phyloP scores from a whole-genome alignment of 306 rosid genomes.

The Cucumis cinereus region DNA sequence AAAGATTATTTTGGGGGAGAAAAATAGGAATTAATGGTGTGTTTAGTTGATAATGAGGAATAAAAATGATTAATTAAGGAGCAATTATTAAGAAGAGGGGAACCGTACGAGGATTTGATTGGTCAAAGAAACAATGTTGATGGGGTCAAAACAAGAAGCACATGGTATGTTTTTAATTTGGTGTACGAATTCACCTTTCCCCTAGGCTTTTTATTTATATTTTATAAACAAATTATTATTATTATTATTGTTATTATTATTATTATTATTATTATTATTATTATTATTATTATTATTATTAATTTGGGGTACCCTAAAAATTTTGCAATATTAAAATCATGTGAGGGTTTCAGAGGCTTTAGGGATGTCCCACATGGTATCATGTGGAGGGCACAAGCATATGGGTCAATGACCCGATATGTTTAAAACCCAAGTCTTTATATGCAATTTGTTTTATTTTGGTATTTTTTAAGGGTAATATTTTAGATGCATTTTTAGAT shows the following conservation, averaged over 20 bases:
- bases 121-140: constrained; percentile 33
- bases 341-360: not conserved
- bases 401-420: not conserved
- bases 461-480: no score
- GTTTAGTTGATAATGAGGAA: not conserved
- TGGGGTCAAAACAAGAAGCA: constrained; percentile 48
- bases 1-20: not conserved
- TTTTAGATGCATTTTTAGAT: no score
- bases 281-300: not conserved
- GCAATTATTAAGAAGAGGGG: not conserved
- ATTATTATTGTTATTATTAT: no score
- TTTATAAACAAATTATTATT: not conserved
- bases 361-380: constrained; percentile 8
- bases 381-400: constrained; percentile 7
- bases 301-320: not conserved
- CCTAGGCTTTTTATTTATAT: not conserved
- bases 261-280: not conserved
- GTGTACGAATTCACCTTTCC: constrained; percentile 21
- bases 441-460: no score
- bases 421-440: not conserved
- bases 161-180: constrained; percentile 35
- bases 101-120: constrained; percentile 12
- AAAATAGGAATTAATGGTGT: not conserved
- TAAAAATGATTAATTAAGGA: not conserved
- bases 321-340: not conserved